Percentiles rank a stretch among this genome's conserved stretches.
Evolutionary conservation across 345 rosid genomes (phyloP).

Genomic region (Salix purpurea): DNA sequence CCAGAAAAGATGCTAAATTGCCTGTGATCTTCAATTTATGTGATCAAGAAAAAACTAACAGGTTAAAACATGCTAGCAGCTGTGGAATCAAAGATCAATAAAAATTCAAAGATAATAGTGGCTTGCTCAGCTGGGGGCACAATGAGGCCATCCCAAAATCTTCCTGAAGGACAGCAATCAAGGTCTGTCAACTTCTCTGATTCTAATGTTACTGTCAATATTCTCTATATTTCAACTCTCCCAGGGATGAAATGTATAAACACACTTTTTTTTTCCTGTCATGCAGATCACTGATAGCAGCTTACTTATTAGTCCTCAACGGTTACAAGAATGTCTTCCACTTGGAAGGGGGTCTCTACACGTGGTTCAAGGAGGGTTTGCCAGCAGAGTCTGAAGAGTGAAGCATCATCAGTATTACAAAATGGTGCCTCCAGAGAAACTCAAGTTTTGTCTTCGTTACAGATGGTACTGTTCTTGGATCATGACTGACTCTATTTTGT

Average conservation of each 20-base stretch:
- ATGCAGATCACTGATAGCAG: conserved; percentile 94
- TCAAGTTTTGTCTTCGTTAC: conserved; percentile 23
- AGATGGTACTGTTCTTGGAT: conserved; percentile 3
- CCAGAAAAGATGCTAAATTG: conserved; percentile 7
- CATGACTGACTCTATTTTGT: neutral
- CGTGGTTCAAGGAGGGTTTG: conserved; percentile 81
- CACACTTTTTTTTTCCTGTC: neutral
- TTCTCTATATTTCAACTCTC: neutral
- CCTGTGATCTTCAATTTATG: neutral
- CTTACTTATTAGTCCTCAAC: conserved; percentile 80
- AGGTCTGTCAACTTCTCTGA: conserved; percentile 38
- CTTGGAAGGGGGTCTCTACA: conserved; percentile 85
- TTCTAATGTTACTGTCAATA: neutral
- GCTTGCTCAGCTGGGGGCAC: conserved; percentile 96
- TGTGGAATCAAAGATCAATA: conserved; percentile 73
- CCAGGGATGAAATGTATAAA: neutral
- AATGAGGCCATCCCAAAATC: conserved; percentile 75
- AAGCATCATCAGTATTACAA: conserved; percentile 7
- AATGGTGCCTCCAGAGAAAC: conserved; percentile 19
- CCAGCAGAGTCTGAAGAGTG: conserved; percentile 57
- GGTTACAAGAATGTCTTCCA: conserved; percentile 80
- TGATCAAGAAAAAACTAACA: neutral
- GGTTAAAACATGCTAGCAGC: conserved; percentile 30
- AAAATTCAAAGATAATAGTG: conserved; percentile 83
- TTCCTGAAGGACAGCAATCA: conserved; percentile 93